phyloP scores from a whole-genome alignment of 2,329 filamentous ascomycete species.

The Fusarium camptoceras region DNA sequence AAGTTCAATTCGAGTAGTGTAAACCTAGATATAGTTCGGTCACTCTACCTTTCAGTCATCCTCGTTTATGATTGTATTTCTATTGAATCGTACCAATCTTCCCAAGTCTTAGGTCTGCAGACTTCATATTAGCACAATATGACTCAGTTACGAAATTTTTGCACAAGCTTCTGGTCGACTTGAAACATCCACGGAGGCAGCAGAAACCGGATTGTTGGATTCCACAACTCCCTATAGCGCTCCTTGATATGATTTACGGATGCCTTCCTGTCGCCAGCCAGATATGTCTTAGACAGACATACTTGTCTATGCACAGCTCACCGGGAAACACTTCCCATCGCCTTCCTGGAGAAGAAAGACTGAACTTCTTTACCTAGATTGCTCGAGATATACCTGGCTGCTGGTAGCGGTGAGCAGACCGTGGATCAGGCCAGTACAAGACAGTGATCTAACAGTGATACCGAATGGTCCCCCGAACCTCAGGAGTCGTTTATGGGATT shows the following conservation, averaged over 20 bases:
- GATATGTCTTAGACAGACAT: slow-evolving; percentile 1
- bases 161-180: rapidly evolving
- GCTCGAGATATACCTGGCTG: not conserved
- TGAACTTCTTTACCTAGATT: not conserved
- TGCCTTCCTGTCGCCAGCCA: not conserved
- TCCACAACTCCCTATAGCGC: slow-evolving; percentile 3
- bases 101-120: not conserved
- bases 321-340: not conserved
- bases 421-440: not conserved
- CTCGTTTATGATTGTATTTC: not conserved
- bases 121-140: not conserved
- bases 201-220: not conserved
- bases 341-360: rapidly evolving
- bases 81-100: not conserved
- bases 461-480: not conserved
- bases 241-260: not conserved
- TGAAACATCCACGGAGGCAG: not conserved
- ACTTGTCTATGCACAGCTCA: not conserved
- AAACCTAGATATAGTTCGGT: not conserved
- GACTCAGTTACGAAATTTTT: not conserved
- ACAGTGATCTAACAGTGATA: not conserved
- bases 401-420: not conserved
- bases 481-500: rapidly evolving
- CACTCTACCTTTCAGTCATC: not conserved
- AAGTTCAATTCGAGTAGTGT: not conserved